phyloP scores from a whole-genome alignment of 2,329 filamentous ascomycete species.

The Zopfia rhizophila region DNA sequence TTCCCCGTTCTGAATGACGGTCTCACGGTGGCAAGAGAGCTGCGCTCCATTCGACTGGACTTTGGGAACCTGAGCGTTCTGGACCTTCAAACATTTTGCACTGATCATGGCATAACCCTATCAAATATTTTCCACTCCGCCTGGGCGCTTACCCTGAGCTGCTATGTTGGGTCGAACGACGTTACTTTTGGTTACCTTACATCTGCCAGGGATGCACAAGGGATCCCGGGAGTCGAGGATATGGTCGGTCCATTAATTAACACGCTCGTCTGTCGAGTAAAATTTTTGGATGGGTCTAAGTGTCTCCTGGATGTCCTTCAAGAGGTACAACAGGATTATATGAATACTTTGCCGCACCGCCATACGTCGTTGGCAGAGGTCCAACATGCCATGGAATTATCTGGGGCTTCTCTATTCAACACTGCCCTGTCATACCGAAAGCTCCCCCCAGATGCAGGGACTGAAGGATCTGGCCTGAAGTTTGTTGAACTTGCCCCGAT shows the following conservation, averaged over 20 bases:
- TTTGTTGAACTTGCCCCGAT: slow-evolving; percentile 49
- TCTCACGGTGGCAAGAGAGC: slow-evolving; percentile 25
- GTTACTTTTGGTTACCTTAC: slow-evolving; percentile 60
- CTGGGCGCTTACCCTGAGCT: slow-evolving; percentile 53
- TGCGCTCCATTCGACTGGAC: slow-evolving; percentile 41
- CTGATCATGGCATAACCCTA: slow-evolving; percentile 57
- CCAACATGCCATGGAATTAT: slow-evolving; percentile 53
- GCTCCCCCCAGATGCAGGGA: slow-evolving; percentile 44
- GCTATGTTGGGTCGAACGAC: slow-evolving; percentile 48
- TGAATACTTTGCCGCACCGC: slow-evolving; percentile 57
- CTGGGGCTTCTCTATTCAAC: slow-evolving; percentile 56
- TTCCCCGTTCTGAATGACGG: slow-evolving; percentile 45
- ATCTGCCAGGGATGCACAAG: slow-evolving; percentile 52
- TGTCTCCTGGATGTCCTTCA: slow-evolving; percentile 53
- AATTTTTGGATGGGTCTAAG: slow-evolving; percentile 40
- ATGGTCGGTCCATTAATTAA: slow-evolving; percentile 61
- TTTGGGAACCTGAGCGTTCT: slow-evolving; percentile 37
- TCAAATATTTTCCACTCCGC: slow-evolving; percentile 58
- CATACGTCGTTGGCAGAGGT: slow-evolving; percentile 58
- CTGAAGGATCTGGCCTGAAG: slow-evolving; percentile 40
- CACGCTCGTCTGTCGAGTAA: slow-evolving; percentile 57
- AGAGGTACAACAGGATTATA: slow-evolving; percentile 58
- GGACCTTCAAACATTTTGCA: slow-evolving; percentile 51
- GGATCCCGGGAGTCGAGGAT: slow-evolving; percentile 51
- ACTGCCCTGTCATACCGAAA: slow-evolving; percentile 61